Percentiles rank a stretch among this genome's conserved stretches.
These are phyloP conservation scores for Monosporascus sp. DNA, from an alignment of 2,329 filamentous ascomycete genomes.

Conservation along the genomic window DNA sequence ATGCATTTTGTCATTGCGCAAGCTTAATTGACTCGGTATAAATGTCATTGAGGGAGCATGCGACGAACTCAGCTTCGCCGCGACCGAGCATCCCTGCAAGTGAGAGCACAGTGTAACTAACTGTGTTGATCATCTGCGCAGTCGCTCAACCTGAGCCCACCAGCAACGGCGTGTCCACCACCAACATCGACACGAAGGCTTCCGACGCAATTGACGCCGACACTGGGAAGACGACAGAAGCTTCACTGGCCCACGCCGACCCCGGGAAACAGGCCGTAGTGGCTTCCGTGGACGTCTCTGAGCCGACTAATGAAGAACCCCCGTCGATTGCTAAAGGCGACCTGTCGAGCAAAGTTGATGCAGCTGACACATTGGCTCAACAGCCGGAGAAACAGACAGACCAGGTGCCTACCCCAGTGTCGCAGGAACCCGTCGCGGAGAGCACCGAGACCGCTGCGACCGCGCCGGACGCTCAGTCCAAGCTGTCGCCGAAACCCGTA, in stretches of 20 bases:
- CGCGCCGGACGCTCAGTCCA: slow-evolving; percentile 10
- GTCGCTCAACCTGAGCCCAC: slow-evolving; percentile 5
- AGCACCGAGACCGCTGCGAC: slow-evolving; percentile 6
- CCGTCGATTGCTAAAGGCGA: slow-evolving; percentile 15
- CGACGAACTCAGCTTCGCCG: slow-evolving; percentile 10
- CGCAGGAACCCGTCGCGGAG: slow-evolving; percentile 5
- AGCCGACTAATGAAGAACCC: slow-evolving; percentile 9
- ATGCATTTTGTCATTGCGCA: slow-evolving; percentile 11
- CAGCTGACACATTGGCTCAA: slow-evolving; percentile 10
- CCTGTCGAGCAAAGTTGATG: slow-evolving; percentile 14
- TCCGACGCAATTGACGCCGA: slow-evolving; percentile 7
- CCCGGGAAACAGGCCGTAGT: slow-evolving; percentile 5
- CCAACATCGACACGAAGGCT: slow-evolving; percentile 15
- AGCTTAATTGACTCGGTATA: slow-evolving; percentile 13
- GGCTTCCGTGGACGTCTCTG: slow-evolving; percentile 7
- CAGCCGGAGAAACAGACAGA: slow-evolving; percentile 21
- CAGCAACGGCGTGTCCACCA: slow-evolving; percentile 11
- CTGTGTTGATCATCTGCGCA: background rate
- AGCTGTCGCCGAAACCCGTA: slow-evolving; percentile 22
- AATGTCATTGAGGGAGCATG: slow-evolving; percentile 3
- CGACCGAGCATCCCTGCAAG: slow-evolving; percentile 4
- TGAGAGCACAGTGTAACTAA: slow-evolving; percentile 1
- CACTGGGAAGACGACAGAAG: slow-evolving; percentile 11
- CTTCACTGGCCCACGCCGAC: slow-evolving; percentile 13
- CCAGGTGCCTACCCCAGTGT: slow-evolving; percentile 2